Conservation (phyloP, 2,329 filamentous ascomycete genomes). For the Clonostachys chloroleuca region DNA sequence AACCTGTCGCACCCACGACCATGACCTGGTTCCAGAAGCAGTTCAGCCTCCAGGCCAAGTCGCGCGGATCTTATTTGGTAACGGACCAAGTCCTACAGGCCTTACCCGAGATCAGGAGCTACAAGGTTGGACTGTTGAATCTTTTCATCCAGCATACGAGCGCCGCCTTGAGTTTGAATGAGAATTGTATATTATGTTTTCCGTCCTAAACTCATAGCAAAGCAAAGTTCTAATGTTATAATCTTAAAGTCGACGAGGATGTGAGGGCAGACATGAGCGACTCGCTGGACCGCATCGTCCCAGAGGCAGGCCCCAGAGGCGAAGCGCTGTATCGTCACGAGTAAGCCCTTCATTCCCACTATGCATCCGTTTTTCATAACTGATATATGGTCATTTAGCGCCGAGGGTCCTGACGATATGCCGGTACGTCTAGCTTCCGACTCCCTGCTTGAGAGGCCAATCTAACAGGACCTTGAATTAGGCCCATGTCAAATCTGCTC, state of each 20-base stretch:
- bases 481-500: slow-evolving; percentile 89
- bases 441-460: too few relatives aligned
- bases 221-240: neutral
- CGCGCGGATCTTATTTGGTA: slow-evolving; percentile 84
- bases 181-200: slow-evolving; percentile 60
- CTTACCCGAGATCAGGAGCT: slow-evolving; percentile 75
- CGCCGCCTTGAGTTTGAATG: slow-evolving; percentile 86
- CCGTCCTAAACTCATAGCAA: slow-evolving; percentile 31
- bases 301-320: slow-evolving; percentile 68
- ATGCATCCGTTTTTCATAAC: neutral
- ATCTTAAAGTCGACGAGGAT: slow-evolving; percentile 50
- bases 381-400: slow-evolving; percentile 34
- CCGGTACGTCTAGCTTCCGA: slow-evolving; percentile 47
- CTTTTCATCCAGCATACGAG: slow-evolving; percentile 95
- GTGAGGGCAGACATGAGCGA: slow-evolving; percentile 94
- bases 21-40: slow-evolving; percentile 85
- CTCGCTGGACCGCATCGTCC: slow-evolving; percentile 84
- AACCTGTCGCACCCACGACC: slow-evolving; percentile 14
- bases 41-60: slow-evolving; percentile 71
- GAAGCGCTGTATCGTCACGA: slow-evolving; percentile 74
- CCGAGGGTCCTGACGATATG: slow-evolving; percentile 92
- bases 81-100: slow-evolving; percentile 68
- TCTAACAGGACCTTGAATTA: slow-evolving; percentile 18
- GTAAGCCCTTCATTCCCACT: slow-evolving; percentile 12
- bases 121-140: slow-evolving; percentile 83